These are phyloP conservation scores for Cutaneotrichosporon sp. DNA, from an alignment of 1,284 basidiomycete species.

Conservation along the genomic window DNA sequence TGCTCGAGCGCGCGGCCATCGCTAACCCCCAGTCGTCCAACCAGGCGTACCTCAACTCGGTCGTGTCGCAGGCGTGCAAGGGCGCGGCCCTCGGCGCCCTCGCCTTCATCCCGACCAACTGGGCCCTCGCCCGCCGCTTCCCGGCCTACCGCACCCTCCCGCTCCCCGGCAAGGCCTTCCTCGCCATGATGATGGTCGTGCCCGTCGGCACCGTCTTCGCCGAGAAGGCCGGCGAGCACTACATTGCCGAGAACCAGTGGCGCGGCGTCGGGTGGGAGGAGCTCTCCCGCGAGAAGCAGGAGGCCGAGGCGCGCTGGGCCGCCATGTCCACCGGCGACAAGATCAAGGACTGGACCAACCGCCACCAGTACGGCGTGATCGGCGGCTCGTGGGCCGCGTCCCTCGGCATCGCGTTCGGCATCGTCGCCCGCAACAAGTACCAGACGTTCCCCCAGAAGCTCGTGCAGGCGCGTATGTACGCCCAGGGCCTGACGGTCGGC, in stretches of 20 bases:
- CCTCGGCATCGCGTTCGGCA: conserved; percentile 67
- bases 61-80: conserved; percentile 40
- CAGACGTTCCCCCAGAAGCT: conserved; percentile 59
- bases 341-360: conserved; percentile 67
- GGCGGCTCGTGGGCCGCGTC: conserved; percentile 74
- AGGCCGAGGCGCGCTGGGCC: conserved; percentile 63
- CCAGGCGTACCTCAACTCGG: conserved; percentile 38
- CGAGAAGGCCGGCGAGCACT: conserved; percentile 74
- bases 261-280: conserved; percentile 63
- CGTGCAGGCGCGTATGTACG: conserved; percentile 88
- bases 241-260: conserved; percentile 67
- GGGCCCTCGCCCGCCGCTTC: conserved; percentile 62
- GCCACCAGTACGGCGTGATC: conserved; percentile 78
- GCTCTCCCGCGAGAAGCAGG: conserved; percentile 60
- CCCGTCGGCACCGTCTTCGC: conserved; percentile 73
- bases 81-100: conserved; percentile 38
- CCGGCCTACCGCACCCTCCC: conserved; percentile 70
- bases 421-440: conserved; percentile 65
- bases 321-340: conserved; percentile 63
- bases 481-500: conserved; percentile 65
- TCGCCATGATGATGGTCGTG: conserved; percentile 66
- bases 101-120: conserved; percentile 59
- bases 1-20: background rate
- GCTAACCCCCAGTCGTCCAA: background rate
- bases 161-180: conserved; percentile 71